Percentiles rank a stretch among this genome's conserved stretches.
Conservation (phyloP, 768 basidiomycete species). For the Boletus sp. region DNA sequence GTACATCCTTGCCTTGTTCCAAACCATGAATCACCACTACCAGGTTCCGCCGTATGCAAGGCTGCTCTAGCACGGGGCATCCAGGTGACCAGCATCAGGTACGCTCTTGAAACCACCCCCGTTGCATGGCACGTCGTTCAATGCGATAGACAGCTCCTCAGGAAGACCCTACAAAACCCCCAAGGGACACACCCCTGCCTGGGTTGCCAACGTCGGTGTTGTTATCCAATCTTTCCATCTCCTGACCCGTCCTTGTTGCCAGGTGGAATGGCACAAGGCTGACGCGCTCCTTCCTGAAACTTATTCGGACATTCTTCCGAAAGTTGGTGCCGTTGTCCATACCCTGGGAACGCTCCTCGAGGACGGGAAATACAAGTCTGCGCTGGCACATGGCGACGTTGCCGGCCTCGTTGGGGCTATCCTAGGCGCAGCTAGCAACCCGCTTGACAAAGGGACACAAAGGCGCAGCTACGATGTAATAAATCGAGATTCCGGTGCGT, state of each 20-base stretch:
- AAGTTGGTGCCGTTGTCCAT: slow-evolving; percentile 81
- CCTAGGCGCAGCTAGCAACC: slow-evolving; percentile 48
- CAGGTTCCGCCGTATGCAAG: slow-evolving; percentile 92
- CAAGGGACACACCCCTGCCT: slow-evolving; percentile 88
- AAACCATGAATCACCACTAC: slow-evolving; percentile 1
- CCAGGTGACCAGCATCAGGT: slow-evolving; percentile 91
- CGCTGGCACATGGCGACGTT: slow-evolving; percentile 59
- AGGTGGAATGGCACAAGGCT: slow-evolving; percentile 89
- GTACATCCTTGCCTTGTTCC: background rate
- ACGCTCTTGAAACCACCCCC: background rate
- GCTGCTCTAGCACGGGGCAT: slow-evolving; percentile 82
- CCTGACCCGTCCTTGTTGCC: slow-evolving; percentile 11
- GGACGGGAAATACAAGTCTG: slow-evolving; percentile 74
- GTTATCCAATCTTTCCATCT: background rate
- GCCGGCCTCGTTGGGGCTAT: slow-evolving; percentile 50
- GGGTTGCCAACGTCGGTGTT: slow-evolving; percentile 67
- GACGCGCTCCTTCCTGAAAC: slow-evolving; percentile 77
- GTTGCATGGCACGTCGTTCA: background rate
- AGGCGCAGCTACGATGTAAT: slow-evolving; percentile 68
- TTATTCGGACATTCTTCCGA: slow-evolving; percentile 66
- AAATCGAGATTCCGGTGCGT: slow-evolving; percentile 88
- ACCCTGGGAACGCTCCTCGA: slow-evolving; percentile 91
- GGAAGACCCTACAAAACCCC: slow-evolving; percentile 83
- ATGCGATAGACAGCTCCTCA: slow-evolving; percentile 59
- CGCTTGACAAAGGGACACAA: slow-evolving; percentile 49